phyloP scores from a whole-genome alignment of 768 basidiomycete genomes.

The Lentinula lateritia region DNA sequence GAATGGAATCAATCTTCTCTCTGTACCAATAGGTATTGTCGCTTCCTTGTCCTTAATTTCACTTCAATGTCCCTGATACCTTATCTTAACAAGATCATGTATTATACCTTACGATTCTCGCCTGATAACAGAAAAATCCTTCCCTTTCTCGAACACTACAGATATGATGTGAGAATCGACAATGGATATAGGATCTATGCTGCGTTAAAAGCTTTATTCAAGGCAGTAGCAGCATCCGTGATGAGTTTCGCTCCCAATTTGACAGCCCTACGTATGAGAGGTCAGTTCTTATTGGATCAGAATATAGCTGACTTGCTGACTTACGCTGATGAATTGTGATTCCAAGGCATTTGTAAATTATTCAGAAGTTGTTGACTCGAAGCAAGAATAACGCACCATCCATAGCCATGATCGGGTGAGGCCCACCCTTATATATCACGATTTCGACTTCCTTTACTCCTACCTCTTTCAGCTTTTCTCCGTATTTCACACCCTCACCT shows the following conservation, averaged over 20 bases:
- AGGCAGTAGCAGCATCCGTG: constrained; percentile 28
- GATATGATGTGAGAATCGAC: background rate
- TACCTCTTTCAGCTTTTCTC: constrained; percentile 43
- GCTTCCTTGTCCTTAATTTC: background rate
- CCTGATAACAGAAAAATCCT: background rate
- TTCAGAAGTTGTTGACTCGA: background rate
- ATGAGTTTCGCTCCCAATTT: constrained; percentile 30
- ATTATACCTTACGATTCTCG: background rate
- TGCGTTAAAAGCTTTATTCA: constrained; percentile 22
- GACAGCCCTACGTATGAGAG: constrained; percentile 15
- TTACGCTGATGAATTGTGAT: constrained; percentile 14
- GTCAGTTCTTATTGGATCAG: background rate
- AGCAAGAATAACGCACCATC: constrained; percentile 41
- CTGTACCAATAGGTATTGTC: background rate
- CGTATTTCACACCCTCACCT: constrained; percentile 63
- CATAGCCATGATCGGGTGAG: constrained; percentile 74
- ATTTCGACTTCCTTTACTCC: constrained; percentile 48
- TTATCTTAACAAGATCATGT: background rate
- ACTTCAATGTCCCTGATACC: background rate
- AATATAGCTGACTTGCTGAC: constrained; percentile 12
- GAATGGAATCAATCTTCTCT: background rate
- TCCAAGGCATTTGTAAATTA: background rate
- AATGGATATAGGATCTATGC: background rate
- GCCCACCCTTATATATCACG: constrained; percentile 55
- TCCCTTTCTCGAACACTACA: background rate